Evolutionary conservation across 2,329 filamentous ascomycete species (phyloP).

Genomic region (Ramularia collo-cygni): DNA sequence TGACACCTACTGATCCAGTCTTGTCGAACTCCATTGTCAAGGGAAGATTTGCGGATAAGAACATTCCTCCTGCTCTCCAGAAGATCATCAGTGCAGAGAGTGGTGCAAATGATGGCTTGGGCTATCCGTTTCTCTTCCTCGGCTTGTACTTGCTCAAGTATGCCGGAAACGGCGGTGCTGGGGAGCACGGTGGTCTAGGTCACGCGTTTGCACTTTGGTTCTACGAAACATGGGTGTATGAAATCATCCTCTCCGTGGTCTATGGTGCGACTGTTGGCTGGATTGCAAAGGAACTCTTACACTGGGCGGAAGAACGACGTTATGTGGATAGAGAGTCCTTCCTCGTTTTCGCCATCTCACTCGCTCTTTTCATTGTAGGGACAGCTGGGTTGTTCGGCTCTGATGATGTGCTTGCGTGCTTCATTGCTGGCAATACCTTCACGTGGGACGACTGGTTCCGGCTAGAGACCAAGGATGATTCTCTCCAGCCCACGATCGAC

Average conservation of each 20-base stretch:
- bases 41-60: constrained; percentile 86
- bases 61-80: constrained; percentile 75
- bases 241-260: constrained; percentile 66
- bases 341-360: constrained; percentile 74
- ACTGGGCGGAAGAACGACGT: constrained; percentile 73
- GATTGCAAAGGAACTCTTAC: constrained; percentile 72
- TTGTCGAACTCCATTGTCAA: constrained; percentile 87
- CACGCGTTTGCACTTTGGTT: constrained; percentile 76
- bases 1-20: constrained; percentile 89
- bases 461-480: constrained; percentile 79
- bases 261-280: constrained; percentile 76
- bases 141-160: constrained; percentile 80
- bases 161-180: constrained; percentile 50
- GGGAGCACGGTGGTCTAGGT: constrained; percentile 51
- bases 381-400: constrained; percentile 82
- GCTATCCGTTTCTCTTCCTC: constrained; percentile 83
- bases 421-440: constrained; percentile 84
- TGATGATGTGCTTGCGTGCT: constrained; percentile 86
- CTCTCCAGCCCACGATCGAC: constrained; percentile 87
- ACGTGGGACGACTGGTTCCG: constrained; percentile 96
- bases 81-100: constrained; percentile 62
- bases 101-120: constrained; percentile 81
- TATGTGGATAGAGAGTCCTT: constrained; percentile 86
- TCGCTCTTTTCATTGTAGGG: constrained; percentile 79
- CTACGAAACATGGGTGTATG: constrained; percentile 77